phyloP scores from a whole-genome alignment of 371 early-diverging fungal genomes.

The Mucor piriformis region DNA sequence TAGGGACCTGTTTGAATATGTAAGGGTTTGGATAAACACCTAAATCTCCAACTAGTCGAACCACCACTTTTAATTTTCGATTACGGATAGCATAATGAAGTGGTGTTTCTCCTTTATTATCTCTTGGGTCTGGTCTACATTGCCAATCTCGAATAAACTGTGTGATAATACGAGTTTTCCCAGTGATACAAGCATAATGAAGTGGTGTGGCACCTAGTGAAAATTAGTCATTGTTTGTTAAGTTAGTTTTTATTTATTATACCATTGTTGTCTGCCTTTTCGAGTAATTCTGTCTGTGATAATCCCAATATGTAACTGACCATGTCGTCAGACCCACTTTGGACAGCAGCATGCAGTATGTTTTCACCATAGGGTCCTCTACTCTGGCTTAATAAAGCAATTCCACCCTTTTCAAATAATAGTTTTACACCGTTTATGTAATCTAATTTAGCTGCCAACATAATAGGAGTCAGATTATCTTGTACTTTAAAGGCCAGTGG shows the following conservation, averaged over 20 bases:
- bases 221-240: not conserved
- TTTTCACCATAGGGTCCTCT: constrained; percentile 36
- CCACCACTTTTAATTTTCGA: constrained; percentile 29
- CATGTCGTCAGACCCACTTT: constrained; percentile 32
- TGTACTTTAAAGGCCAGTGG: constrained; percentile 26
- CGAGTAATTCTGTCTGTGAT: constrained; percentile 24
- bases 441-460: constrained; percentile 41
- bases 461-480: constrained; percentile 33
- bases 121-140: constrained; percentile 20
- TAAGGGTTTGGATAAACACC: constrained; percentile 46
- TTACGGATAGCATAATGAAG: constrained; percentile 48
- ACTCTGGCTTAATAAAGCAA: constrained; percentile 20
- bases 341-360: constrained; percentile 43
- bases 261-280: constrained; percentile 36
- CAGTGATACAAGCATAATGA: constrained; percentile 49
- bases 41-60: constrained; percentile 33
- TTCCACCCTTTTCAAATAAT: constrained; percentile 31
- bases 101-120: constrained; percentile 45
- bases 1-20: constrained; percentile 34
- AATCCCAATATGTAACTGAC: constrained; percentile 26
- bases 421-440: constrained; percentile 38
- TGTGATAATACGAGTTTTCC: constrained; percentile 30
- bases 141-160: constrained; percentile 32
- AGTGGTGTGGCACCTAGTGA: constrained; percentile 45
- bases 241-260: not conserved